Conservation (phyloP, 2,329 filamentous ascomycete genomes). For the Aspergillus brunneoviolaceus region DNA sequence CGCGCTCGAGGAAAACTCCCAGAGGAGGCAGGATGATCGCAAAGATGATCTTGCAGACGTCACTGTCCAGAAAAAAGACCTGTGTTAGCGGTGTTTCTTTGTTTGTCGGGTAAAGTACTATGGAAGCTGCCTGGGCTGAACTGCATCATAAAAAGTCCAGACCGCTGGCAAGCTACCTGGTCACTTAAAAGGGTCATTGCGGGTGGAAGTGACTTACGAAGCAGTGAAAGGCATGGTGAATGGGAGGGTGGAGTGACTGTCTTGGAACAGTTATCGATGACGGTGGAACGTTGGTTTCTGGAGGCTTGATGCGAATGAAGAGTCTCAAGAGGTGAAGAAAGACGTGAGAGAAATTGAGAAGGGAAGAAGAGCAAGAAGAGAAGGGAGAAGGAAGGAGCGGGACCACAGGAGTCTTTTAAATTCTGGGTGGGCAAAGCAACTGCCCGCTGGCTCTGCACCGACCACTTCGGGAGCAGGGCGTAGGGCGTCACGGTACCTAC, state of each 20-base stretch:
- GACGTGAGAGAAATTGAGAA: neutral
- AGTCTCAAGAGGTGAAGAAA: neutral
- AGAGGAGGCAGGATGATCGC: slow-evolving; percentile 86
- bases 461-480: neutral
- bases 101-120: neutral
- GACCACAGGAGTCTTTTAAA: slow-evolving; percentile 6
- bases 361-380: slow-evolving; percentile 1
- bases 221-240: slow-evolving; percentile 51
- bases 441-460: neutral
- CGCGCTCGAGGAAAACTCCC: slow-evolving; percentile 91
- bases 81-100: slow-evolving; percentile 9
- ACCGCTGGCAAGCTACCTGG: neutral
- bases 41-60: slow-evolving; percentile 80
- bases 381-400: slow-evolving; percentile 4
- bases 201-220: slow-evolving; percentile 42
- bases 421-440: slow-evolving; percentile 7
- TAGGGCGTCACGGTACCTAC: neutral
- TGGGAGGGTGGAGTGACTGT: slow-evolving; percentile 27
- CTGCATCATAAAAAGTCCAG: neutral
- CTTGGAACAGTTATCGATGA: slow-evolving; percentile 2
- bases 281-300: neutral
- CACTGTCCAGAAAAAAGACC: slow-evolving; percentile 45
- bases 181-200: neutral
- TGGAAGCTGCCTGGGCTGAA: neutral
- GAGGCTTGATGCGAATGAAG: neutral